Evolutionary conservation across 768 basidiomycete species (phyloP).

Genomic region (Russula compacta): DNA sequence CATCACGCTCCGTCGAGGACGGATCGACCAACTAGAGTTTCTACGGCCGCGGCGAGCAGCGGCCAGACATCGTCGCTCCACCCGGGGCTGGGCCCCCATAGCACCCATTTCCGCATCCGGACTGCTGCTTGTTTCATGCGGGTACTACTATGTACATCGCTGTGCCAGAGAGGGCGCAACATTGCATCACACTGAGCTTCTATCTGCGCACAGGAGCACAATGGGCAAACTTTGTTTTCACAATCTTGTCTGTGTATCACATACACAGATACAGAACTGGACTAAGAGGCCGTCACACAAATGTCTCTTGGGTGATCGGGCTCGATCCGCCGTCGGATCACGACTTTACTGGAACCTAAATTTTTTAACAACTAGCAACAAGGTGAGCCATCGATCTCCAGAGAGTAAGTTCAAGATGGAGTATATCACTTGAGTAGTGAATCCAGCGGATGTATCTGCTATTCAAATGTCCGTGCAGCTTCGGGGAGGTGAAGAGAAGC

Average conservation of each 20-base stretch:
- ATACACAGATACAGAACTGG: not conserved
- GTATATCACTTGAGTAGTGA: not conserved
- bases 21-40: not conserved
- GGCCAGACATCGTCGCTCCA: not conserved
- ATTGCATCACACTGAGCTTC: not conserved
- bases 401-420: not conserved
- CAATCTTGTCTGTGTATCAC: not conserved
- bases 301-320: not conserved
- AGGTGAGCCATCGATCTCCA: not conserved
- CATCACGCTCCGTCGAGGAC: not conserved
- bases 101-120: not conserved
- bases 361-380: not conserved
- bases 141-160: not conserved
- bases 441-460: not conserved
- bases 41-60: not conserved
- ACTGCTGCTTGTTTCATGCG: not conserved
- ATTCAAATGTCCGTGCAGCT: not conserved
- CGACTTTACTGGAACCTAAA: not conserved
- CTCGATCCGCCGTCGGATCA: not conserved
- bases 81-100: not conserved
- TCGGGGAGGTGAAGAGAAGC: conserved; percentile 1
- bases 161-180: not conserved
- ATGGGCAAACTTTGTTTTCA: not conserved
- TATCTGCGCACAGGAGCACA: not conserved
- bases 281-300: not conserved